Evolutionary conservation across 495 filamentous ascomycete species (phyloP).

Genomic region (Platismatia glauca): DNA sequence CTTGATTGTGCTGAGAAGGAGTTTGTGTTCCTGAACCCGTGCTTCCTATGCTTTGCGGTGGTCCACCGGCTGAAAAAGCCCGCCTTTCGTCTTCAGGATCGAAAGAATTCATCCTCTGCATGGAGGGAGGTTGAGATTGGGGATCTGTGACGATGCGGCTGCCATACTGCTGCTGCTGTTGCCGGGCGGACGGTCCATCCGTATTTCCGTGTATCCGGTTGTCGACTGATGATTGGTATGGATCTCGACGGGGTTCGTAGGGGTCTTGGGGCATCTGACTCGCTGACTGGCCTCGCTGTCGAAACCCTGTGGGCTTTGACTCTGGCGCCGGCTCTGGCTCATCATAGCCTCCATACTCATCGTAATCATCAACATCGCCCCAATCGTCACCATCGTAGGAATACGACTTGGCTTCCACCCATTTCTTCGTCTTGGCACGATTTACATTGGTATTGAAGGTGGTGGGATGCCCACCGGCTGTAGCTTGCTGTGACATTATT

Average conservation of each 20-base stretch:
- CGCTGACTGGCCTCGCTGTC: conserved; percentile 31
- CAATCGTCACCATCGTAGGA: conserved; percentile 93
- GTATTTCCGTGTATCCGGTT: conserved; percentile 3
- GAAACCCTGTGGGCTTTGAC: conserved; percentile 34
- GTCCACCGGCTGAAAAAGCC: conserved; percentile 30
- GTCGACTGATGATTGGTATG: conserved; percentile 17
- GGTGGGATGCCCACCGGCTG: conserved; percentile 34
- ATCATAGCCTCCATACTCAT: conserved; percentile 56
- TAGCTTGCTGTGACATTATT: conserved; percentile 21
- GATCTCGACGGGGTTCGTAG: conserved; percentile 9
- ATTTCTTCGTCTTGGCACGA: conserved; percentile 85
- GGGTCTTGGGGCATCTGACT: conserved; percentile 11
- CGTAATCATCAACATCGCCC: conserved; percentile 74
- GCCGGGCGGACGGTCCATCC: neutral
- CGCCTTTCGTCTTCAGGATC: conserved; percentile 40
- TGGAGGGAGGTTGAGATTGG: conserved; percentile 5
- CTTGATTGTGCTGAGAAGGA: conserved; percentile 13
- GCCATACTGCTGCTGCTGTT: conserved; percentile 17
- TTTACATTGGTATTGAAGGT: conserved; percentile 75
- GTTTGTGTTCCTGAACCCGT: neutral
- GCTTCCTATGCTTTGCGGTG: conserved; percentile 14
- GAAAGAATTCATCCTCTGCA: conserved; percentile 35
- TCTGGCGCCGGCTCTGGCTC: conserved; percentile 43
- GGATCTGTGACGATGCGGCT: conserved; percentile 19
- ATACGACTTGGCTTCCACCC: conserved; percentile 81